A percentile compares a stretch with the other conserved stretches of the same genome.
phyloP scores from a whole-genome alignment of 305 asterid genomes.

The Fraxinus sp. region DNA sequence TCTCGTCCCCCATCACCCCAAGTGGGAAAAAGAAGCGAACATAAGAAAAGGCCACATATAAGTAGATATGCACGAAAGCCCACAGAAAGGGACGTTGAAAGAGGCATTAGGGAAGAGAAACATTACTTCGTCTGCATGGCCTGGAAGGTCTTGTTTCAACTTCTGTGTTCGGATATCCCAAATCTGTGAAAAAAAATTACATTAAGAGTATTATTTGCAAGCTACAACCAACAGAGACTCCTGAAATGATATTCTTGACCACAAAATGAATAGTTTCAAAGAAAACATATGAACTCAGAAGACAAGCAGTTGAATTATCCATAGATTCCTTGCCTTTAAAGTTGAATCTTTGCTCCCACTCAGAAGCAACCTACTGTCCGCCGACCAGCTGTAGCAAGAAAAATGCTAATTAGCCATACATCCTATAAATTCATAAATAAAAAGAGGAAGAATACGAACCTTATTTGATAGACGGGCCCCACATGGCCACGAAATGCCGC shows the following conservation, averaged over 20 bases:
- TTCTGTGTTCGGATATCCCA: slow-evolving; percentile 90
- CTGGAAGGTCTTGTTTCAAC: slow-evolving; percentile 95
- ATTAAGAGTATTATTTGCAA: slow-evolving; percentile 8
- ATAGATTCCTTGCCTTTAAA: slow-evolving; percentile 55
- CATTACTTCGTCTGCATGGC: slow-evolving; percentile 95
- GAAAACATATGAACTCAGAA: neutral
- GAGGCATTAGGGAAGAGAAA: neutral
- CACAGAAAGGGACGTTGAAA: neutral
- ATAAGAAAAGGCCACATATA: neutral
- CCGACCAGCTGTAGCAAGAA: slow-evolving; percentile 80
- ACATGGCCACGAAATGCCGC: slow-evolving; percentile 96
- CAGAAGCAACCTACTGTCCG: slow-evolving; percentile 87
- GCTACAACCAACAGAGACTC: neutral
- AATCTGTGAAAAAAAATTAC: slow-evolving; percentile 42
- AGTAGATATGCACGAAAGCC: neutral
- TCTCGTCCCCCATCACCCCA: neutral
- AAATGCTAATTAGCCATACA: slow-evolving; percentile 22
- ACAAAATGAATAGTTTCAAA: neutral
- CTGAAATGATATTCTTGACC: neutral
- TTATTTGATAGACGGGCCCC: slow-evolving; percentile 91
- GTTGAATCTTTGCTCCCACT: slow-evolving; percentile 99
- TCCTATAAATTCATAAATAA: slow-evolving; percentile 3
- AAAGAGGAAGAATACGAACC: slow-evolving; percentile 44
- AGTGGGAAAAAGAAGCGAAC: neutral
- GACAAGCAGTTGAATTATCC: slow-evolving; percentile 1